Conservation (phyloP, 768 basidiomycete genomes). For the Hypholoma fasciculare region DNA sequence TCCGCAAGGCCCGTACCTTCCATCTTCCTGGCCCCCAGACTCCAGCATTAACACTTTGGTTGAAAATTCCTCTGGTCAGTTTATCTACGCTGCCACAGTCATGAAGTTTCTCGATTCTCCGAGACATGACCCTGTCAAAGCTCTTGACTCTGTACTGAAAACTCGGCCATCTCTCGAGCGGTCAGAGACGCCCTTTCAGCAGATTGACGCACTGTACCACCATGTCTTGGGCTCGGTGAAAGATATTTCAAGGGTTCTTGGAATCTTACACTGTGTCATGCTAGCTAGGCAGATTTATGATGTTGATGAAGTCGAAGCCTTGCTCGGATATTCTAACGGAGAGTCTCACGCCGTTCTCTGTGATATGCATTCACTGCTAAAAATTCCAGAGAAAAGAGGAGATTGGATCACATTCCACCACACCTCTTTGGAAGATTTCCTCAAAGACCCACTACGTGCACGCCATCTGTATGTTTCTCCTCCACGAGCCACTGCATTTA, state of each 20-base stretch:
- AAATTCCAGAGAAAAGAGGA: neutral
- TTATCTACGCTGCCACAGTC: conserved; percentile 4
- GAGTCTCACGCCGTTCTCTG: neutral
- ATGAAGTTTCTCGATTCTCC: neutral
- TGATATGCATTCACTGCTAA: neutral
- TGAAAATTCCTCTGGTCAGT: neutral
- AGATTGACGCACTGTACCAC: conserved; percentile 6
- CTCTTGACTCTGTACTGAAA: neutral
- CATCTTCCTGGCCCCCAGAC: neutral
- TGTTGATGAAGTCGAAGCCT: neutral
- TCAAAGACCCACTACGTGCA: neutral
- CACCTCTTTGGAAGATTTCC: neutral
- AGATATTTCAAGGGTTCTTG: neutral
- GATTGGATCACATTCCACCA: neutral
- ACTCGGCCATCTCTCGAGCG: neutral
- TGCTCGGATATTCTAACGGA: neutral
- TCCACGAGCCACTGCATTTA: no score
- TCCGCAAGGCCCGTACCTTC: neutral
- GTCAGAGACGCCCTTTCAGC: neutral
- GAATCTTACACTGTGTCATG: neutral
- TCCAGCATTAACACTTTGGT: neutral
- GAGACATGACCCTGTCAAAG: neutral
- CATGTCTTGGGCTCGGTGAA: neutral
- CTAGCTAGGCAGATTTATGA: neutral
- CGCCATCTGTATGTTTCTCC: neutral